These are phyloP conservation scores for Plasmodium malariae DNA, from an alignment of 169 alveolate genomes.

Conservation along the genomic window DNA sequence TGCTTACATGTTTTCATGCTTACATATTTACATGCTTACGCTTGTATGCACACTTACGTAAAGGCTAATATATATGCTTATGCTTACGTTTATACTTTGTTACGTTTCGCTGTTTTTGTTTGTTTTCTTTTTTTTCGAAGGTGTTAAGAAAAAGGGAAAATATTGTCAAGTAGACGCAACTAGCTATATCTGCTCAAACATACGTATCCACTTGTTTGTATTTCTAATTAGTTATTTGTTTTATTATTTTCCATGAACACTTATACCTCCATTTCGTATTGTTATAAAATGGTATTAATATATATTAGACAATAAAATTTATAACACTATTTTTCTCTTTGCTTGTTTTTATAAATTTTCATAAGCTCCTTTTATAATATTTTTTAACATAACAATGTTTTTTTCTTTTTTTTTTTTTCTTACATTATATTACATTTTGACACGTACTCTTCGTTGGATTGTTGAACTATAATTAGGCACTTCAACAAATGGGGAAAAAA, in stretches of 20 bases:
- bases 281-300: neutral
- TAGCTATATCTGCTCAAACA: neutral
- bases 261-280: neutral
- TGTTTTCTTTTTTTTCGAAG: too few species aligned
- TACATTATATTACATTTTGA: neutral
- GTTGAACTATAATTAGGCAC: neutral
- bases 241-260: neutral
- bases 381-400: neutral
- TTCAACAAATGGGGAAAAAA: neutral
- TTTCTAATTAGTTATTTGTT: neutral
- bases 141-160: constrained; percentile 7
- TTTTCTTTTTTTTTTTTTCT: neutral
- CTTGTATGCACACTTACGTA: too few species aligned
- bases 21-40: too few species aligned
- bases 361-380: neutral
- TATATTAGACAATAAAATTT: neutral
- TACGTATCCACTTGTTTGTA: neutral
- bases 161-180: neutral
- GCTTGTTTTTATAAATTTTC: neutral
- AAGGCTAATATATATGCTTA: too few species aligned
- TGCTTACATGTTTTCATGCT: too few species aligned
- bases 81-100: too few species aligned
- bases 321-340: neutral
- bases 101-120: too few species aligned
- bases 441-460: neutral